A percentile compares a stretch with the other conserved stretches of the same genome.
Evolutionary conservation across 1,139 yeast species (phyloP).

Genomic region (Pichia sp.): DNA sequence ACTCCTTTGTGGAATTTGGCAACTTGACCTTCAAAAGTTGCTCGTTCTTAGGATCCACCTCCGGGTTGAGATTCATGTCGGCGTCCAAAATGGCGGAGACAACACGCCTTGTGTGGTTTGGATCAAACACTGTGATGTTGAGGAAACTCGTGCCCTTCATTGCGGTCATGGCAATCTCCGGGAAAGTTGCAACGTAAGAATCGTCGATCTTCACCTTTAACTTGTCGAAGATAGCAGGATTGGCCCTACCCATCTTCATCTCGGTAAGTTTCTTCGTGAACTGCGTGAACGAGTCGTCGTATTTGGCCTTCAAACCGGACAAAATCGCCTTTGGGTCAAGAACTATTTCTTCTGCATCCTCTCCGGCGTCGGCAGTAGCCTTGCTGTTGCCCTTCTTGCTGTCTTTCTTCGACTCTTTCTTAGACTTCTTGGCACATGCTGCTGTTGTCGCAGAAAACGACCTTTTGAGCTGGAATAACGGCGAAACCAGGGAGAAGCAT

Average conservation of each 20-base stretch:
- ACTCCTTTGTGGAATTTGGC: slow-evolving; percentile 71
- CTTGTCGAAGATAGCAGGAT: slow-evolving; percentile 61
- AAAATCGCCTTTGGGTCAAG: slow-evolving; percentile 34
- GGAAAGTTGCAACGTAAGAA: slow-evolving; percentile 45
- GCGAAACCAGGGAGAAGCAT: neutral
- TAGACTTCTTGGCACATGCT: slow-evolving; percentile 17
- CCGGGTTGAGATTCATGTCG: slow-evolving; percentile 73
- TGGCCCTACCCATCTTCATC: slow-evolving; percentile 62
- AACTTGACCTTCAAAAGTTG: slow-evolving; percentile 71
- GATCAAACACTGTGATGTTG: slow-evolving; percentile 78
- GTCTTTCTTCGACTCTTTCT: slow-evolving; percentile 17
- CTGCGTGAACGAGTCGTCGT: slow-evolving; percentile 45
- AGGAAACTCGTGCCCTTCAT: slow-evolving; percentile 56
- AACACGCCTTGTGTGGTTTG: slow-evolving; percentile 62
- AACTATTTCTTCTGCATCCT: slow-evolving; percentile 24
- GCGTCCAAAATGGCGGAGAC: slow-evolving; percentile 67
- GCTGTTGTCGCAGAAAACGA: slow-evolving; percentile 11
- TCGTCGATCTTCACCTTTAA: slow-evolving; percentile 49
- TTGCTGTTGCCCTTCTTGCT: slow-evolving; percentile 14
- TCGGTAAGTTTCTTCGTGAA: slow-evolving; percentile 58
- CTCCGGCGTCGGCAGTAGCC: slow-evolving; percentile 17
- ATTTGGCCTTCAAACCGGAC: slow-evolving; percentile 42
- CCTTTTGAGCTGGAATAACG: slow-evolving; percentile 4
- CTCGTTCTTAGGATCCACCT: slow-evolving; percentile 63
- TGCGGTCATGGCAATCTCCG: slow-evolving; percentile 70